Conservation (phyloP, 345 rosid species). For the Moricandia arvensis region DNA sequence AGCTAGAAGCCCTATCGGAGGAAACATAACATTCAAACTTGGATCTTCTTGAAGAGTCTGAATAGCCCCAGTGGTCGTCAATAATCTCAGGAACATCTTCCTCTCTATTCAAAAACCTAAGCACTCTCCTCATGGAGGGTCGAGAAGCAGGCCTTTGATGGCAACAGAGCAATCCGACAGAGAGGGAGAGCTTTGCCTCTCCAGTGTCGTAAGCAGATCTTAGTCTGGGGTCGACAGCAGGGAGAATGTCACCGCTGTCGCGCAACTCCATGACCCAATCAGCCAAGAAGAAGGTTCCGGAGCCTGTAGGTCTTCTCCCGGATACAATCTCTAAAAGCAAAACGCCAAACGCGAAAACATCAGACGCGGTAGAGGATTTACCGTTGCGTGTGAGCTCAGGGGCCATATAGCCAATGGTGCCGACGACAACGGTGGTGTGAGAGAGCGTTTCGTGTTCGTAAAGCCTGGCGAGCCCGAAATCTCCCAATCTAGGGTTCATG, state of each 20-base stretch:
- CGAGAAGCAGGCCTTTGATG: not conserved
- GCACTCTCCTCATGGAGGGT: not conserved
- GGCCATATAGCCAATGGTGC: not conserved
- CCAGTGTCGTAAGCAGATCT: not conserved
- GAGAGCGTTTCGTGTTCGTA: not conserved
- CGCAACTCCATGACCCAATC: not conserved
- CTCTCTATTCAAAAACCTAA: not conserved
- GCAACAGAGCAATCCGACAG: not conserved
- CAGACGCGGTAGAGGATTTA: not conserved
- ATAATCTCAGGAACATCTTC: not conserved
- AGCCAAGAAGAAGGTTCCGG: not conserved
- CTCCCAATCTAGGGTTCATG: not conserved
- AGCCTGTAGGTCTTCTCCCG: not conserved
- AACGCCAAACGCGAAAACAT: not conserved
- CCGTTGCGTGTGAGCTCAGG: not conserved
- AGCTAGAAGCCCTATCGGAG: not conserved
- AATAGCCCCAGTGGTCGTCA: not conserved
- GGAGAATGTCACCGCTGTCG: not conserved
- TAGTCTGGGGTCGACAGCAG: not conserved
- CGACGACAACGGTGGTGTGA: not conserved
- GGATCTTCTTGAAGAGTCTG: not conserved
- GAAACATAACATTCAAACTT: not conserved
- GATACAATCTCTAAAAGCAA: not conserved
- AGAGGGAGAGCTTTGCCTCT: not conserved
- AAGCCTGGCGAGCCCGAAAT: not conserved